These are phyloP conservation scores for Chlamydomonas sp. DNA, from an alignment of 139 green algal genomes.

Conservation along the genomic window DNA sequence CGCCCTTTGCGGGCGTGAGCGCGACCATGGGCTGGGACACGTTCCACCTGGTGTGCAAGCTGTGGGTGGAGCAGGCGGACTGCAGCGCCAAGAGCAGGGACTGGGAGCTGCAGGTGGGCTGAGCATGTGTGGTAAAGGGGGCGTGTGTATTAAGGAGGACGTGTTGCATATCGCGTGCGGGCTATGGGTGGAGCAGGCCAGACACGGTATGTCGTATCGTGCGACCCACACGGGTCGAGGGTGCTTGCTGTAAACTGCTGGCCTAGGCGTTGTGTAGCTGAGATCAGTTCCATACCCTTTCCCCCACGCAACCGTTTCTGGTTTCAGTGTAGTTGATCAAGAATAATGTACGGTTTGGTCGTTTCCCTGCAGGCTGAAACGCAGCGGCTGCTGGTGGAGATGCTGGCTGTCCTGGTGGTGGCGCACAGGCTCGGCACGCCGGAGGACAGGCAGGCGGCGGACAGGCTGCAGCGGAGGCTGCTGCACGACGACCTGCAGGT, in stretches of 20 bases:
- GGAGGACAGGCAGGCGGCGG: slow-evolving; percentile 71
- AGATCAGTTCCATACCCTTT: no score
- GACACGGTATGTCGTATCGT: no score
- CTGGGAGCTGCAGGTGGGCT: slow-evolving; percentile 79
- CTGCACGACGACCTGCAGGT: slow-evolving; percentile 75
- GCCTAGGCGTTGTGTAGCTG: no score
- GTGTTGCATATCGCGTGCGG: no score
- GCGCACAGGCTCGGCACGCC: slow-evolving; percentile 60
- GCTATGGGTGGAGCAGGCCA: no score
- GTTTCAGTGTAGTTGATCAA: no score
- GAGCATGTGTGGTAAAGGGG: neutral
- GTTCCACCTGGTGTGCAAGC: slow-evolving; percentile 72
- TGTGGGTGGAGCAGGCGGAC: slow-evolving; percentile 72
- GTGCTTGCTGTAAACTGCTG: no score
- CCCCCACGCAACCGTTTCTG: no score
- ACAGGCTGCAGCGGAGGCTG: slow-evolving; percentile 79
- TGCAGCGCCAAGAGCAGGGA: slow-evolving; percentile 62
- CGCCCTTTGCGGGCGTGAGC: slow-evolving; percentile 75
- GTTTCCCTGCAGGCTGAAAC: slow-evolving; percentile 54
- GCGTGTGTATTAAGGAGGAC: neutral
- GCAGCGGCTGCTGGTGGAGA: slow-evolving; percentile 79
- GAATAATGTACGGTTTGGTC: no score
- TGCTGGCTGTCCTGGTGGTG: slow-evolving; percentile 81
- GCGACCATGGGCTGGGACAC: slow-evolving; percentile 83
- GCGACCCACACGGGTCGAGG: no score